A percentile compares a stretch with the other conserved stretches of the same genome.
phyloP scores from a whole-genome alignment of 164 flowering plant genomes.

The Magnolia sinica region DNA sequence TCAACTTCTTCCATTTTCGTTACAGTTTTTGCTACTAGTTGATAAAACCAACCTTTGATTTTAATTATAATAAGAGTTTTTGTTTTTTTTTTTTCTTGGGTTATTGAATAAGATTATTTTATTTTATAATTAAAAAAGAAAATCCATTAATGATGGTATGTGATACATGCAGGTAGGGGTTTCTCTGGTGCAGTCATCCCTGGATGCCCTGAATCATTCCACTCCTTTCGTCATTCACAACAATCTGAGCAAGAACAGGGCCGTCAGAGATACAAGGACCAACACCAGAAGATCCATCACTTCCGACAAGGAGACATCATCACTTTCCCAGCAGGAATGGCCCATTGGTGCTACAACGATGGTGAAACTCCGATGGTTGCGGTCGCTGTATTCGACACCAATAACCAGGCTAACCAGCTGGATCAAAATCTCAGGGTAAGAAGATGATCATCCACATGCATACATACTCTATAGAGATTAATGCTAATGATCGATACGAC shows the following conservation, averaged over 20 bases:
- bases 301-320: slow-evolving; percentile 37
- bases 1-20: too few species aligned
- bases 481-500: not conserved
- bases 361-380: slow-evolving; percentile 32
- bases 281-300: slow-evolving; percentile 39
- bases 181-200: slow-evolving; percentile 32
- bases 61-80: too few species aligned
- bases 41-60: too few species aligned
- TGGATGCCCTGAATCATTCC: slow-evolving; percentile 62
- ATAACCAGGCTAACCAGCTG: slow-evolving; percentile 45
- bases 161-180: slow-evolving; percentile 41
- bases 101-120: too few species aligned
- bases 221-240: slow-evolving; percentile 5
- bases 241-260: slow-evolving; percentile 5
- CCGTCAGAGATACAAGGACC: slow-evolving; percentile 14
- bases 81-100: too few species aligned
- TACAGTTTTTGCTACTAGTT: too few species aligned
- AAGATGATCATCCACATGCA: not conserved
- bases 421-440: slow-evolving; percentile 36
- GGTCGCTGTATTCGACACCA: slow-evolving; percentile 24
- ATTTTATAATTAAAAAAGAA: too few species aligned
- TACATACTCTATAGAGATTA: not conserved
- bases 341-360: slow-evolving; percentile 42
- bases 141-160: too few species aligned
- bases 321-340: slow-evolving; percentile 32